phyloP scores from a whole-genome alignment of 1,139 yeast genomes.

The Debaryomyces fabryi region DNA sequence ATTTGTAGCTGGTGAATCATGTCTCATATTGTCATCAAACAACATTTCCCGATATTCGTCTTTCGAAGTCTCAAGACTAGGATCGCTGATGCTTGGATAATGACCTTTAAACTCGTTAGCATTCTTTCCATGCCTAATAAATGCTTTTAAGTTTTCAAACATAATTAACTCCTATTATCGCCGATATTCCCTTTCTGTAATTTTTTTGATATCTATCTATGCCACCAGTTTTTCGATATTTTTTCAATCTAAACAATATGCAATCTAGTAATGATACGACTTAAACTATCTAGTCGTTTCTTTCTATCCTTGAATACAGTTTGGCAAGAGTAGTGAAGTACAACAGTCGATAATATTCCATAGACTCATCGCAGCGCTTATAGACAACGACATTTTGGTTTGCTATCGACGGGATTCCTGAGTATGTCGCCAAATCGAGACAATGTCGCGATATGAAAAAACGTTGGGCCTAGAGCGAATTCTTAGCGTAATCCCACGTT shows the following conservation, averaged over 20 bases:
- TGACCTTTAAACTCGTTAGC: slow-evolving; percentile 51
- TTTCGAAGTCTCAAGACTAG: not conserved
- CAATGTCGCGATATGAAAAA: slow-evolving; percentile 1
- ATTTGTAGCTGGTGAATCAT: not conserved
- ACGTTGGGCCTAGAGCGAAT: not conserved
- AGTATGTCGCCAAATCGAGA: not conserved
- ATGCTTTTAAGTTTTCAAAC: slow-evolving; percentile 71
- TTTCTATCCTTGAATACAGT: not conserved
- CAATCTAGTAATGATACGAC: not conserved
- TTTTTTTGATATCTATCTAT: not conserved
- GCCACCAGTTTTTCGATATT: not conserved
- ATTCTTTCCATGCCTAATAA: slow-evolving; percentile 82
- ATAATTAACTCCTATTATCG: slow-evolving; percentile 19
- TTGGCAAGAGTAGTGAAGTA: not conserved
- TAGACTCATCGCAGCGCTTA: slow-evolving; percentile 6
- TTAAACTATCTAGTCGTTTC: not conserved
- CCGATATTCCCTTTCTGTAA: not conserved
- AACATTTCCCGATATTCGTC: not conserved
- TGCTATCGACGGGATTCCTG: slow-evolving; percentile 5
- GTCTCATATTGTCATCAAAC: not conserved
- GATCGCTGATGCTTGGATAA: not conserved
- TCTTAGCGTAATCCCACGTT: not conserved
- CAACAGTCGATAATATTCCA: not conserved
- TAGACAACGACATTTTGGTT: slow-evolving; percentile 6
- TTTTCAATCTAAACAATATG: not conserved